A percentile compares a stretch with the other conserved stretches of the same genome.
Conservation (phyloP, 257 asterid genomes). For the Cruciata laevipes region DNA sequence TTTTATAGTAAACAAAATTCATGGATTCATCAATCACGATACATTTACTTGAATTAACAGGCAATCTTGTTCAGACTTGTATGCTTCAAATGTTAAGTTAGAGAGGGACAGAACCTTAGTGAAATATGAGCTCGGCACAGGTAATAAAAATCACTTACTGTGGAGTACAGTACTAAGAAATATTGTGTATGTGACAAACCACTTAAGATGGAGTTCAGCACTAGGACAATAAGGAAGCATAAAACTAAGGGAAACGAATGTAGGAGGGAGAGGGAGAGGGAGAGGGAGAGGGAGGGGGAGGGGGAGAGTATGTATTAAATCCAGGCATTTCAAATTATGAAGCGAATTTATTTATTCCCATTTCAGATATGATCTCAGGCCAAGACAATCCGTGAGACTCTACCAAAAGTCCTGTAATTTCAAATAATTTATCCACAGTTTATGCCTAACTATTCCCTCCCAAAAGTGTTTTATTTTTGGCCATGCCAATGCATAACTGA, state of each 20-base stretch:
- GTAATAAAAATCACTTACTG: too few species aligned
- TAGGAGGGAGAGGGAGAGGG: too few species aligned
- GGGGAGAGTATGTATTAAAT: too few species aligned
- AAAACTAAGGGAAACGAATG: too few species aligned
- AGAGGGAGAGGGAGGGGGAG: too few species aligned
- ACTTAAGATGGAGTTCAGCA: too few species aligned
- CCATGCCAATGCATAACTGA: neutral
- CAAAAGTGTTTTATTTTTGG: neutral
- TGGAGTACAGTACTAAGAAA: too few species aligned
- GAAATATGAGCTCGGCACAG: neutral
- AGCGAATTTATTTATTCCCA: neutral
- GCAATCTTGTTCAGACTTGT: neutral
- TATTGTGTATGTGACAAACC: too few species aligned
- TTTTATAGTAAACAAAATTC: neutral
- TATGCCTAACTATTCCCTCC: neutral
- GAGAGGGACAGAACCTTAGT: neutral
- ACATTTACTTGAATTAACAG: neutral
- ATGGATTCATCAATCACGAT: neutral
- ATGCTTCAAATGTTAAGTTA: neutral
- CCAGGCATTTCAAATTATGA: too few species aligned
- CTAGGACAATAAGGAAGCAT: too few species aligned
- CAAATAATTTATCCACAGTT: neutral
- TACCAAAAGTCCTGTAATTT: neutral
- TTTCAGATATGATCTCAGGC: neutral
- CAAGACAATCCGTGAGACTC: neutral